These are phyloP conservation scores for Panicum virgatum DNA, from an alignment of 202 grass and related monocot species.

Conservation along the genomic window DNA sequence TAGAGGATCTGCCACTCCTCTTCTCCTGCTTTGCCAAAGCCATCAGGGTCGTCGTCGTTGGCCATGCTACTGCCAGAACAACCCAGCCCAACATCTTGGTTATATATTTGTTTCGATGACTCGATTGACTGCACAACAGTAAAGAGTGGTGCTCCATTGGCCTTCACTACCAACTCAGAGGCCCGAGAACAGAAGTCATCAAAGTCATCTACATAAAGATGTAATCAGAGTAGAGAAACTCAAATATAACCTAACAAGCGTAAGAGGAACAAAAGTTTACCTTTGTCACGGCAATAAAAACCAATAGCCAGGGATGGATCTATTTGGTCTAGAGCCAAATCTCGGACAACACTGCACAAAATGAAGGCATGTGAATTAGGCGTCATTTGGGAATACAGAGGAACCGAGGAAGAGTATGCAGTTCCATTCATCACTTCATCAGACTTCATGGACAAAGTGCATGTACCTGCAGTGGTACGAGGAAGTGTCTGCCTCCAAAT, in stretches of 20 bases:
- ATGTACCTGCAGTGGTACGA: slow-evolving; percentile 95
- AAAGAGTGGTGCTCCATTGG: slow-evolving; percentile 82
- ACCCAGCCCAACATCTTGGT: slow-evolving; percentile 39
- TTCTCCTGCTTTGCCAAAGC: slow-evolving; percentile 53
- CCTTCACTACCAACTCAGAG: slow-evolving; percentile 59
- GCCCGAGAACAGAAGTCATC: slow-evolving; percentile 85
- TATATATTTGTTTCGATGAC: slow-evolving; percentile 43
- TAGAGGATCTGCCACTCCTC: slow-evolving; percentile 94
- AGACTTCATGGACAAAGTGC: slow-evolving; percentile 4
- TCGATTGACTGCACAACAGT: slow-evolving; percentile 62
- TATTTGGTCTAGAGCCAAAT: slow-evolving; percentile 81
- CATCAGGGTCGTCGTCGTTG: slow-evolving; percentile 44
- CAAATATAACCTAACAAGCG: not conserved
- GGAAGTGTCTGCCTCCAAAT: slow-evolving; percentile 72
- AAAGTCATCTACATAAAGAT: slow-evolving; percentile 59
- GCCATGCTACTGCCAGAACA: slow-evolving; percentile 29
- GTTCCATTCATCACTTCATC: slow-evolving; percentile 20
- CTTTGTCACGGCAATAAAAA: slow-evolving; percentile 84
- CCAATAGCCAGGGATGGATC: slow-evolving; percentile 94
- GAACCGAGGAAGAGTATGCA: not conserved
- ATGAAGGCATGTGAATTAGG: not conserved
- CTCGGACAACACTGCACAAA: slow-evolving; percentile 57
- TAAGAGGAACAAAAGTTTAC: slow-evolving; percentile 22
- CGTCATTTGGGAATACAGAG: not conserved
- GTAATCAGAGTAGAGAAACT: not conserved